These are phyloP conservation scores for Trichoderma koningii DNA, from an alignment of 2,329 filamentous ascomycete genomes.

Conservation along the genomic window DNA sequence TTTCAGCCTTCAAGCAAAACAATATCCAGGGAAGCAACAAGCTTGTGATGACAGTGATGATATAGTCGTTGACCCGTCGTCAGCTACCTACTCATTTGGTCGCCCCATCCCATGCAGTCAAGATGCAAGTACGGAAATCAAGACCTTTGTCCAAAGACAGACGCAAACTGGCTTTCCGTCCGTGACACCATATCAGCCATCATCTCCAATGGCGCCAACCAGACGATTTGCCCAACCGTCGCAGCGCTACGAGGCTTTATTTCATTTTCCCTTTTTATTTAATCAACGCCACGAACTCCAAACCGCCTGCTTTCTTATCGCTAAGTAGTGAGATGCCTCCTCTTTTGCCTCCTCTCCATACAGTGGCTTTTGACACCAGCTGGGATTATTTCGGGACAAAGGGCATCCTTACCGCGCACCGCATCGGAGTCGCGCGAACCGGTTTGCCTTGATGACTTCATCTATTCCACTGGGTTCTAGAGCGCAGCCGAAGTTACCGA, in stretches of 20 bases:
- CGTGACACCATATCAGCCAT: not conserved
- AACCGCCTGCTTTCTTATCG: too few relatives aligned
- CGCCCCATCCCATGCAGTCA: not conserved
- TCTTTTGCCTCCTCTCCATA: constrained; percentile 19
- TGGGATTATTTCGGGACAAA: not conserved
- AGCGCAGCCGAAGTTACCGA: constrained; percentile 12
- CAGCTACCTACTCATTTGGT: not conserved
- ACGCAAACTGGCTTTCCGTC: not conserved
- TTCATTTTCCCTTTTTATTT: not conserved
- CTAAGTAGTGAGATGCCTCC: too few relatives aligned
- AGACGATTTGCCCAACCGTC: not conserved
- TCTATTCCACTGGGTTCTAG: constrained; percentile 12
- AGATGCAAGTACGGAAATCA: too few relatives aligned
- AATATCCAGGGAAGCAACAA: not conserved
- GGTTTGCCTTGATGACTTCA: constrained; percentile 2
- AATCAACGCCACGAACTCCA: too few relatives aligned
- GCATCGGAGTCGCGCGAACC: not conserved
- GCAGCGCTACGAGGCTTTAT: constrained; percentile 1
- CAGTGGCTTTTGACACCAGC: not conserved
- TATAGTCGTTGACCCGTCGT: too few relatives aligned
- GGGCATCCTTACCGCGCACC: not conserved
- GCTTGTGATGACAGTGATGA: too few relatives aligned
- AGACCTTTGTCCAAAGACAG: not conserved
- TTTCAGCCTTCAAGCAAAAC: not conserved
- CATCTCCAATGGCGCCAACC: not conserved